Percentiles rank a stretch among this genome's conserved stretches.
phyloP scores from a whole-genome alignment of 129 eudicot species.

The Escallonia herrerae region DNA sequence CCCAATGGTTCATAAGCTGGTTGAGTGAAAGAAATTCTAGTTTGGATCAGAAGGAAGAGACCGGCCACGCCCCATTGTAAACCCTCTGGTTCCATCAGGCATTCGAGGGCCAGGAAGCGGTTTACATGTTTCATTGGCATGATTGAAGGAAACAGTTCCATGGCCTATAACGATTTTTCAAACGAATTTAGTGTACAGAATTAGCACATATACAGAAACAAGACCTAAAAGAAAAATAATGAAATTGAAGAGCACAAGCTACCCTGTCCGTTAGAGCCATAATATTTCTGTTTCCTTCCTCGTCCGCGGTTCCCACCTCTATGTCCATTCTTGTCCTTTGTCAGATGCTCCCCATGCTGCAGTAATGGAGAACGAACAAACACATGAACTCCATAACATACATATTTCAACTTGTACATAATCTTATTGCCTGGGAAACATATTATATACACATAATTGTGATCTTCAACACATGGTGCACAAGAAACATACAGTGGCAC shows the following conservation, averaged over 20 bases:
- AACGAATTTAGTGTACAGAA: neutral
- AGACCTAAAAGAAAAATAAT: neutral
- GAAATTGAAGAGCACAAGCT: neutral
- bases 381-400: neutral
- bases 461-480: too few relatives aligned
- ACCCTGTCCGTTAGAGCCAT: constrained; percentile 54
- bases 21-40: constrained; percentile 5
- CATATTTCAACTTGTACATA: too few relatives aligned
- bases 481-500: too few relatives aligned
- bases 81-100: constrained; percentile 98
- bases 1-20: too few relatives aligned
- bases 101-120: constrained; percentile 97
- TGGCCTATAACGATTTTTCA: constrained; percentile 39
- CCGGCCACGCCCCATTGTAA: constrained; percentile 90
- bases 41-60: constrained; percentile 28
- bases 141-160: constrained; percentile 32
- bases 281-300: constrained; percentile 53
- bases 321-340: constrained; percentile 50
- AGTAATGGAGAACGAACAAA: constrained; percentile 5
- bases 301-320: constrained; percentile 52
- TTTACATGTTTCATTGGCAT: constrained; percentile 54
- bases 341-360: constrained; percentile 38
- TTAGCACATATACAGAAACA: neutral
- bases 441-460: too few relatives aligned
- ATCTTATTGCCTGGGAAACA: too few relatives aligned